Base-by-base conservation (phyloP, 805 yeast genomes). In the Candida namnaoensis region DNA sequence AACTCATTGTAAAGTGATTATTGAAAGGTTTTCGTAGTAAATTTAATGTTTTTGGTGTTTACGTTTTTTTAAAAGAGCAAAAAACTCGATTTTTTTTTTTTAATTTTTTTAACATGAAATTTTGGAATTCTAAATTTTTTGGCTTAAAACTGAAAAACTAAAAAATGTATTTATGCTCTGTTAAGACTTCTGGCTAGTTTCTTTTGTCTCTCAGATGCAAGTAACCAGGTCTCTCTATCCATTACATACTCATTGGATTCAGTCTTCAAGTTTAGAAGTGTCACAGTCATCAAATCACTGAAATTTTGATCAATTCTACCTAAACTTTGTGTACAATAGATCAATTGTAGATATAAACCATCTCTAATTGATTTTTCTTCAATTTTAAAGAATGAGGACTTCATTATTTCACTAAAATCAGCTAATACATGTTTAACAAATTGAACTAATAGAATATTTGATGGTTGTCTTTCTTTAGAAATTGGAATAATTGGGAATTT, bases 251-350 rank as follows among this genome's bases (percentile, higher is more conserved):
- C 10, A 1, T 28, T 23, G 1, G 28, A 36, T 8, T 33, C 40
- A 14, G 19, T 15, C 24, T 50, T 55, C 1, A 49, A 37, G 26
- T 53, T 48, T n/a, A 53, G 43, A 12, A 76, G 51, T 35, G 66
- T 66, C 44, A 66, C 58, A 1, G 72, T 56, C 40, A 79, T 59
- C n/a, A 74, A 48, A 28, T 68, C 59, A 62, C 85, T 82, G 57
- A 86, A 85, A 50, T 83, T 86, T 4, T 76, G 77, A 12, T 85
- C 82, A 19, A 77, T 75, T 47, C 88, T 68, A 1, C 83, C 80
- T 40, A 91, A 66, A 33, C 95, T 81, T 56, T 83, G 88, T n/a
- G 95, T 82, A 49, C 96, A 86, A 62, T 90, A 91, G 1, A 87
- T 79, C 34, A 90, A 62, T 61, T 91, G 99, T 32, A 91, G 63